These are phyloP conservation scores for Magnusiomyces starmeri DNA, from an alignment of 1,139 yeast species.

Conservation along the genomic window DNA sequence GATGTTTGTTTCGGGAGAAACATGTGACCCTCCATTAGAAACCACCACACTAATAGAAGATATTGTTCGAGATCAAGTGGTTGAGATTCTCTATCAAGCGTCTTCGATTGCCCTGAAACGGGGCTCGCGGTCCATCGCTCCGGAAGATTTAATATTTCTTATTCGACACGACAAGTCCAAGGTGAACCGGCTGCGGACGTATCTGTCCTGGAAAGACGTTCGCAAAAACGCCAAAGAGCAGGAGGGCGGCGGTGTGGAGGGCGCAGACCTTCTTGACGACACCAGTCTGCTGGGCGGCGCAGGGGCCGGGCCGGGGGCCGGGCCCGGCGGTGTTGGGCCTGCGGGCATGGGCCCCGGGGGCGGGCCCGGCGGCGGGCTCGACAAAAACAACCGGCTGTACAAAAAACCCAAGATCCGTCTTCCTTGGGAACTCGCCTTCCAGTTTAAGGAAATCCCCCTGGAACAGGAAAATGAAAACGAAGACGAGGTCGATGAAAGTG, in stretches of 20 bases:
- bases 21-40: constrained; percentile 87
- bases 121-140: constrained; percentile 78
- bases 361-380: constrained; percentile 36
- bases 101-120: constrained; percentile 69
- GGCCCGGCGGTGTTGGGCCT: constrained; percentile 31
- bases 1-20: constrained; percentile 98
- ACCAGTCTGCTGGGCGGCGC: constrained; percentile 28
- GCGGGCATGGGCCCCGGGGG: constrained; percentile 25
- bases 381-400: constrained; percentile 41
- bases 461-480: constrained; percentile 76
- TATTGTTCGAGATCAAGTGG: constrained; percentile 89
- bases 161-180: constrained; percentile 93
- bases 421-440: constrained; percentile 93
- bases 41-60: constrained; percentile 90
- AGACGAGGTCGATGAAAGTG: constrained; percentile 45
- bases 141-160: constrained; percentile 88
- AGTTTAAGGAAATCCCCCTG: constrained; percentile 85
- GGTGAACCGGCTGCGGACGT: constrained; percentile 82
- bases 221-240: constrained; percentile 96
- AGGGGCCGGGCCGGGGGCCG: constrained; percentile 22
- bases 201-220: constrained; percentile 94
- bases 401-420: constrained; percentile 75
- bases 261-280: constrained; percentile 48
- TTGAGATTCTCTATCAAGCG: constrained; percentile 76
- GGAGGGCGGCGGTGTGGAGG: constrained; percentile 74